phyloP scores from a whole-genome alignment of 139 green algal genomes.

The Nannochloris sp. region DNA sequence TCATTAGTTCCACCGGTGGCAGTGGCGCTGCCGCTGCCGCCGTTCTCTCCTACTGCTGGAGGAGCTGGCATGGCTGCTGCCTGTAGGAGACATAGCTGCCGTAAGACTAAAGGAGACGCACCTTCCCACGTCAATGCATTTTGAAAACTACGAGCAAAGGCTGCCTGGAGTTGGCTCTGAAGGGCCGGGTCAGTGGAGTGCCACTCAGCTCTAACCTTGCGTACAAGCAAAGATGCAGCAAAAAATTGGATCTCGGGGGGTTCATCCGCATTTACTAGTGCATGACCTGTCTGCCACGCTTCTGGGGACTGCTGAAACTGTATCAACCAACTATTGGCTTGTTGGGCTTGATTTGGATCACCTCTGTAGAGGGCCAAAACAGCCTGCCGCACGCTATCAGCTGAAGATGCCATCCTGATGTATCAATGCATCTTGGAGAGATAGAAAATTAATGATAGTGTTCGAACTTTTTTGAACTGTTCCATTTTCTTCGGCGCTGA shows the following conservation, averaged over 20 bases:
- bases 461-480: no score
- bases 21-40: no score
- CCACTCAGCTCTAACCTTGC: slow-evolving; percentile 50
- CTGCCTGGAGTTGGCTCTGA: not conserved
- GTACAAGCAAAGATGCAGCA: slow-evolving; percentile 40
- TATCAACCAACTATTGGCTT: slow-evolving; percentile 52
- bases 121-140: slow-evolving; percentile 1
- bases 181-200: not conserved
- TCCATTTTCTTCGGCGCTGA: no score
- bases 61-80: not conserved
- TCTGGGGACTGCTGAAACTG: slow-evolving; percentile 20
- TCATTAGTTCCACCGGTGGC: slow-evolving; percentile 3
- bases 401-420: not conserved
- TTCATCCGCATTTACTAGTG: slow-evolving; percentile 22
- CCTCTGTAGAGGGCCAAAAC: slow-evolving; percentile 34
- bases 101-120: slow-evolving; percentile 7
- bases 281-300: slow-evolving; percentile 42
- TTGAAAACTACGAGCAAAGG: slow-evolving; percentile 9
- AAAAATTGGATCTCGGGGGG: slow-evolving; percentile 47
- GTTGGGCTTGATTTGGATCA: slow-evolving; percentile 1
- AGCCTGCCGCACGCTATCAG: slow-evolving; percentile 16
- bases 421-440: not conserved
- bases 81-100: slow-evolving; percentile 19
- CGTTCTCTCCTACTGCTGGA: not conserved
- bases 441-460: no score